Base-by-base conservation (phyloP, 306 rosid genomes). In the Parietaria judaica region DNA sequence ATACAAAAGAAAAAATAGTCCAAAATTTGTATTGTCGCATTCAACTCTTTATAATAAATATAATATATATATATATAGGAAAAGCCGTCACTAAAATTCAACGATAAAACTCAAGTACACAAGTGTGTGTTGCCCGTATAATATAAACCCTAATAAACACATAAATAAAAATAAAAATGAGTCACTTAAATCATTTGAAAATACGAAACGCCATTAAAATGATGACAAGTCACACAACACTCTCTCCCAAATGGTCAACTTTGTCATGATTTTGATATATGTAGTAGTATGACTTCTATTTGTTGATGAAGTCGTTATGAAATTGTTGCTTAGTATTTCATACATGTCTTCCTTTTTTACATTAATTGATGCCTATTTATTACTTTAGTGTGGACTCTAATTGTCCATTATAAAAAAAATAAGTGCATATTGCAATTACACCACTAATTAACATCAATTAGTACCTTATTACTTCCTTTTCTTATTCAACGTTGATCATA, bases 11-110 rank as follows among this genome's bases (percentile, higher is more conserved):
- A 71, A 56, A 45, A 50, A 68, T 14, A 49, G 62, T 63, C 23
- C 56, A 66, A 41, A 65, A n/a, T 64, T 73, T 77, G 68, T 75
- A 61, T 50, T 45, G 73, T 73, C 78, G 54, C 48, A 38, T 75
- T 51, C 5, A 13, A 14, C 8, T 1, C 10, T 10, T 43, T 61
- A 17, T 37, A 47, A 11, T 15, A 0, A 13, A 14, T 51, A 36
- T 6, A 7, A 38, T 13, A 11, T 13, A 38, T 15, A 64, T 8
- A 0, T 11, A 11, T 23, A 61, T n/a, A 61, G 45, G 57, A 55
- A 78, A 63, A 63, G 37, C 16, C 46, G 48, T 49, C 73, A 71
- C 66, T 46, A 63, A 55, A 61, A 61, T 58, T 78, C 73, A 79
- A 68, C 69, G 61, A 37, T 23, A 73, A 68, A 55, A 78, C 80